phyloP scores from a whole-genome alignment of 495 filamentous ascomycete species.

The Parmelia sp. region DNA sequence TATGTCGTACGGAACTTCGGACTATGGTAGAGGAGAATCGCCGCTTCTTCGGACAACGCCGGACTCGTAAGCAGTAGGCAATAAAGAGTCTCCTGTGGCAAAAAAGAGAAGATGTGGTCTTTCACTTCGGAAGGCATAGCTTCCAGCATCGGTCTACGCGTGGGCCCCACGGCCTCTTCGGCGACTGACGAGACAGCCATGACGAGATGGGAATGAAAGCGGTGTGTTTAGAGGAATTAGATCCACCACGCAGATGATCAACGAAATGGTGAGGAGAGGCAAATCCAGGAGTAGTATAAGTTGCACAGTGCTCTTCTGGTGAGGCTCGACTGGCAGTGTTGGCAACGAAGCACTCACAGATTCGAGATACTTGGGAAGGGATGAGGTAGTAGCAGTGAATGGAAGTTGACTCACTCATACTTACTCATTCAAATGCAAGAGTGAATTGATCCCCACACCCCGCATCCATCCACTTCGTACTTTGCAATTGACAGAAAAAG shows the following conservation, averaged over 20 bases:
- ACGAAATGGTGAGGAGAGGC: not conserved
- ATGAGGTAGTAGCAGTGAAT: not conserved
- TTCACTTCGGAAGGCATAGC: slow-evolving; percentile 33
- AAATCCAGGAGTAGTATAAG: not conserved
- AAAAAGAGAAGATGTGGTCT: slow-evolving; percentile 11
- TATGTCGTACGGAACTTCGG: slow-evolving; percentile 35
- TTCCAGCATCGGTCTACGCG: slow-evolving; percentile 26
- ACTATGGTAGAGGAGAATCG: slow-evolving; percentile 27
- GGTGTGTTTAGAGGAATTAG: not conserved
- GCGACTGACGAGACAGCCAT: not conserved
- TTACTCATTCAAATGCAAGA: not conserved
- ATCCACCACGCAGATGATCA: not conserved
- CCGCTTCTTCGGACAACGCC: slow-evolving; percentile 27
- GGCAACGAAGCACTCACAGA: not conserved
- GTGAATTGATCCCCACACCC: not conserved
- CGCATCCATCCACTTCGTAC: too few relatives aligned
- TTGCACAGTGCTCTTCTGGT: not conserved
- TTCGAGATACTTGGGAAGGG: too few relatives aligned
- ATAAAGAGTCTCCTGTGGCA: slow-evolving; percentile 27
- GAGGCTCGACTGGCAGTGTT: not conserved
- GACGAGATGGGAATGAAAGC: not conserved
- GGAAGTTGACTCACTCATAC: not conserved
- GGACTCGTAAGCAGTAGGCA: slow-evolving; percentile 28
- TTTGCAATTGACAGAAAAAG: too few relatives aligned
- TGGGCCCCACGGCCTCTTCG: slow-evolving; percentile 14